Conservation (phyloP, 345 rosid species). For the Eucalyptus erythrocorys region DNA sequence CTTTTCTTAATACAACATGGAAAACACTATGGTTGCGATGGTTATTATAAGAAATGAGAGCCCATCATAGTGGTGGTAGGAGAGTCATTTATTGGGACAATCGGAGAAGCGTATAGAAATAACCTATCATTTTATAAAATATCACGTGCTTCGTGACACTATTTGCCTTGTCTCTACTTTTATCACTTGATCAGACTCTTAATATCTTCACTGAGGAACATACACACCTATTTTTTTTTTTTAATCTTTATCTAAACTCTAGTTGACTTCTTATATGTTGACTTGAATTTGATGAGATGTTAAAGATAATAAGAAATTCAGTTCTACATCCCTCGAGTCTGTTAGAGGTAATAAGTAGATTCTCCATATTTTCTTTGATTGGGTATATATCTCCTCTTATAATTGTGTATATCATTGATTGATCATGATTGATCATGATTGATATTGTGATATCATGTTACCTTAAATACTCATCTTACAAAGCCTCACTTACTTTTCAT, state of each 20-base stretch:
- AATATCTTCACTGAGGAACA: neutral
- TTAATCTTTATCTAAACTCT: neutral
- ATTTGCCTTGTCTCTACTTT: neutral
- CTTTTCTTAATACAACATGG: neutral
- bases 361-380: neutral
- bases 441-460: neutral
- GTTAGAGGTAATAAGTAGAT: neutral
- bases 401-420: neutral
- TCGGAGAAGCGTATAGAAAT: neutral
- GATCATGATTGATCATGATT: neutral
- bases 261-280: neutral
- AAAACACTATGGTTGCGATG: neutral
- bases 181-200: neutral
- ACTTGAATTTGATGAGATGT: neutral
- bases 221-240: too few relatives aligned
- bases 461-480: neutral
- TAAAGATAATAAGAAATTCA: neutral
- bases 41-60: neutral
- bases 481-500: neutral
- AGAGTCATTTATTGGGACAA: neutral
- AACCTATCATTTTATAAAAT: neutral
- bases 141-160: neutral
- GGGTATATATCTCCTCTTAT: neutral
- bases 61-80: neutral
- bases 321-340: neutral